phyloP scores from a whole-genome alignment of 75 land plant species.

The Pinus albicaulis region DNA sequence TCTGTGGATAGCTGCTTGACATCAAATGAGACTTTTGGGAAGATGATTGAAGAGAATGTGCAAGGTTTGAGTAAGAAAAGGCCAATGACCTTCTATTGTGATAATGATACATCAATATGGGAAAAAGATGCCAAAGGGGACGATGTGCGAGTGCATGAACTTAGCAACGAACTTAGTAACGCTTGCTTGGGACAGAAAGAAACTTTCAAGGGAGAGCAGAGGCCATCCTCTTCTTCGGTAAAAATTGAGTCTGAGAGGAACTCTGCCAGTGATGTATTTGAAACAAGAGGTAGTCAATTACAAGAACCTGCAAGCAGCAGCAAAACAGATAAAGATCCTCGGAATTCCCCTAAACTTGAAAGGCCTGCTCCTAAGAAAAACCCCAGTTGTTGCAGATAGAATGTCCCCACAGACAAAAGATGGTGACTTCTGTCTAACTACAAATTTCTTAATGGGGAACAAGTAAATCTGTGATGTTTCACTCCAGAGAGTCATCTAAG shows the following conservation, averaged over 20 bases:
- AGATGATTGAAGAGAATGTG: slow-evolving; percentile 3
- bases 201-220: not conserved
- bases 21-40: slow-evolving; percentile 14
- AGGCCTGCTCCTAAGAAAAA: not conserved
- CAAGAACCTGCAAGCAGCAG: not conserved
- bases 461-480: no score
- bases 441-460: no score
- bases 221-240: slow-evolving; percentile 1
- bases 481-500: no score
- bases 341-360: not conserved
- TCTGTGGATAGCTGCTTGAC: slow-evolving; percentile 23
- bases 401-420: no score
- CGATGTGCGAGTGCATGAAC: slow-evolving; percentile 4
- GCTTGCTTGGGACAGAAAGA: not conserved
- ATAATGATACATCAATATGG: slow-evolving; percentile 17
- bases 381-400: not conserved
- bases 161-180: not conserved
- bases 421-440: no score
- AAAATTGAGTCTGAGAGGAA: slow-evolving; percentile 2
- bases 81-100: slow-evolving; percentile 26
- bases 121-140: slow-evolving; percentile 17
- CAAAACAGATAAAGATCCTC: not conserved
- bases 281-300: not conserved
- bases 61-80: slow-evolving; percentile 6
- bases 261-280: not conserved